Conservation (phyloP, 352 stramenopile genomes). For the Globisporangium viniferum region DNA sequence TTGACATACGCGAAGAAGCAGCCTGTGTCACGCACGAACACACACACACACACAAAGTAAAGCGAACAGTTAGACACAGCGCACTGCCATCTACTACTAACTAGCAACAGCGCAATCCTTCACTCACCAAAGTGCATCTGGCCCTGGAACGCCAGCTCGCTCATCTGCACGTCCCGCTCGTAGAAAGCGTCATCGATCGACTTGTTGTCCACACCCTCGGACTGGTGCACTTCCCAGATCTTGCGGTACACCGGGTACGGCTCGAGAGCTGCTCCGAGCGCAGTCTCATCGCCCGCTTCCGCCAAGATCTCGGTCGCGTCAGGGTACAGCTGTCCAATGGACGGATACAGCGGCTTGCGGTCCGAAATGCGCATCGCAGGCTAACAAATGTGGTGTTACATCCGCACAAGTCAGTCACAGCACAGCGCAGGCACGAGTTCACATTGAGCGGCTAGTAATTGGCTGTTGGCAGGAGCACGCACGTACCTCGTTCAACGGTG, state of each 20-base stretch:
- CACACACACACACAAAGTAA: neutral
- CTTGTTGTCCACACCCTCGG: slow-evolving; percentile 92
- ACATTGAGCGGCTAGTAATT: no score
- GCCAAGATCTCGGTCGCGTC: slow-evolving; percentile 93
- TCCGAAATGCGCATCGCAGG: slow-evolving; percentile 96
- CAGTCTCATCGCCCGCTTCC: slow-evolving; percentile 90
- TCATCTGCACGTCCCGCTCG: slow-evolving; percentile 97
- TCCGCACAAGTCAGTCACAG: slow-evolving; percentile 18
- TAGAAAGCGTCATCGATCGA: slow-evolving; percentile 99
- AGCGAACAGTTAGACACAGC: neutral
- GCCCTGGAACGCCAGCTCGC: slow-evolving; percentile 97
- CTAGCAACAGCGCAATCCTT: neutral
- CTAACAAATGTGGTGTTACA: slow-evolving; percentile 28
- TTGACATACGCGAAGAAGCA: slow-evolving; percentile 99
- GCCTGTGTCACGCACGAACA: no score
- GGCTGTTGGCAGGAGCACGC: no score
- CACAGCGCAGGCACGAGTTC: neutral
- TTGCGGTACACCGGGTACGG: slow-evolving; percentile 95
- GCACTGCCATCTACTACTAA: neutral
- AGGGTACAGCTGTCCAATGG: slow-evolving; percentile 97
- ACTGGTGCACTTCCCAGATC: slow-evolving; percentile 97
- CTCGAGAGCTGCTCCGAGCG: slow-evolving; percentile 88
- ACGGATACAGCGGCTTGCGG: slow-evolving; percentile 96
- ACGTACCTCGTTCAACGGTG: slow-evolving; percentile 79
- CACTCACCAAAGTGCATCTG: slow-evolving; percentile 97